Evolutionary conservation across 257 asterid species (phyloP).

Genomic region (Voacanga thouarsii): DNA sequence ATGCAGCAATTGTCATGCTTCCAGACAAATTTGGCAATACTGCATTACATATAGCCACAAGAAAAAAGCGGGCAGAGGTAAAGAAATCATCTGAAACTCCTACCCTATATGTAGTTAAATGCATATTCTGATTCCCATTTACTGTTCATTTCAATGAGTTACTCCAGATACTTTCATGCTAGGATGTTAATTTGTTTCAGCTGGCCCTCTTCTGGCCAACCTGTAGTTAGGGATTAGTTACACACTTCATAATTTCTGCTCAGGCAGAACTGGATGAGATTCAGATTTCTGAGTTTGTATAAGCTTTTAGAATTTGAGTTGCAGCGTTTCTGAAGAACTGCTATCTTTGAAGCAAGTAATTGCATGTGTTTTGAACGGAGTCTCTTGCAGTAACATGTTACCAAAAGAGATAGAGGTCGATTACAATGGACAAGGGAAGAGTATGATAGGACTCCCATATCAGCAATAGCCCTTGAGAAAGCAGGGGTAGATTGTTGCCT

Average conservation of each 20-base stretch:
- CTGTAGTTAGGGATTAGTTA: neutral
- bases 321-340: neutral
- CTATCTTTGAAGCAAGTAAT: neutral
- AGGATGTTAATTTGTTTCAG: neutral
- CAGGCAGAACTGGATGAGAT: neutral
- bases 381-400: neutral
- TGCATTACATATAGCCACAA: conserved; percentile 65
- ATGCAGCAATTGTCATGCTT: conserved; percentile 66
- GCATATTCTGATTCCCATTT: neutral
- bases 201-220: neutral
- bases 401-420: neutral
- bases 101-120: neutral
- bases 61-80: conserved; percentile 74
- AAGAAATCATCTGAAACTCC: conserved; percentile 7
- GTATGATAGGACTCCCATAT: neutral
- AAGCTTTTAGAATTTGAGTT: neutral
- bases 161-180: neutral
- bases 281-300: neutral
- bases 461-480: neutral
- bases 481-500: neutral
- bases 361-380: neutral
- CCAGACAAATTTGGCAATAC: conserved; percentile 68
- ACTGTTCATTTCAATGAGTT: neutral
- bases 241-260: neutral
- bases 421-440: neutral